A percentile compares a stretch with the other conserved stretches of the same genome.
Evolutionary conservation across 805 yeast species (phyloP).

Genomic region (Ogataea angusta): DNA sequence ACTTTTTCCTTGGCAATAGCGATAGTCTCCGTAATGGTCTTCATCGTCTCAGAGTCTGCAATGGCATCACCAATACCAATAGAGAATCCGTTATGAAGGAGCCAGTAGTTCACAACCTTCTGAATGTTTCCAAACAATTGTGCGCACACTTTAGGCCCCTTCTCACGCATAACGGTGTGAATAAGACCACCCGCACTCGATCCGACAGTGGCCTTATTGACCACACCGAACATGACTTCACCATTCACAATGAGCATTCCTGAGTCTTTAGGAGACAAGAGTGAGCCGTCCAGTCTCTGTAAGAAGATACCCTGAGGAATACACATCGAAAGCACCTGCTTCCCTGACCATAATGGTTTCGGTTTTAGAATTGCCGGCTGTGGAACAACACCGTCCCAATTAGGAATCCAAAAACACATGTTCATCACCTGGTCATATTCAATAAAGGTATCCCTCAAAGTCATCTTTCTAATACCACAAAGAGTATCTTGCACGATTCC

Average conservation of each 20-base stretch:
- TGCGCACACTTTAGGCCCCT: constrained; percentile 89
- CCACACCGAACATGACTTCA: constrained; percentile 96
- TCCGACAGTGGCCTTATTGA: constrained; percentile 97
- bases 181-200: constrained; percentile 97
- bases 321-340: constrained; percentile 86
- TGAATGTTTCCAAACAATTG: constrained; percentile 88
- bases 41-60: constrained; percentile 97
- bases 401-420: constrained; percentile 95
- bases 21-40: constrained; percentile 87
- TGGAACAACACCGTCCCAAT: constrained; percentile 98
- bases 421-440: constrained; percentile 95
- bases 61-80: constrained; percentile 99
- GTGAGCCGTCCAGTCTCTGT: constrained; percentile 89
- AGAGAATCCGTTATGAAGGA: constrained; percentile 93
- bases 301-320: constrained; percentile 95
- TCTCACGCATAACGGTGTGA: constrained; percentile 96
- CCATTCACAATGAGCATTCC: constrained; percentile 97
- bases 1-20: constrained; percentile 91
- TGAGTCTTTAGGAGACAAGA: constrained; percentile 82
- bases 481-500: constrained; percentile 99
- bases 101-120: constrained; percentile 94
- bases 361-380: constrained; percentile 94
- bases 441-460: constrained; percentile 82
- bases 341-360: constrained; percentile 96
- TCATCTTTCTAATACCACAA: constrained; percentile 96